phyloP scores from a whole-genome alignment of 345 rosid genomes.

The Syzygium aromaticum region DNA sequence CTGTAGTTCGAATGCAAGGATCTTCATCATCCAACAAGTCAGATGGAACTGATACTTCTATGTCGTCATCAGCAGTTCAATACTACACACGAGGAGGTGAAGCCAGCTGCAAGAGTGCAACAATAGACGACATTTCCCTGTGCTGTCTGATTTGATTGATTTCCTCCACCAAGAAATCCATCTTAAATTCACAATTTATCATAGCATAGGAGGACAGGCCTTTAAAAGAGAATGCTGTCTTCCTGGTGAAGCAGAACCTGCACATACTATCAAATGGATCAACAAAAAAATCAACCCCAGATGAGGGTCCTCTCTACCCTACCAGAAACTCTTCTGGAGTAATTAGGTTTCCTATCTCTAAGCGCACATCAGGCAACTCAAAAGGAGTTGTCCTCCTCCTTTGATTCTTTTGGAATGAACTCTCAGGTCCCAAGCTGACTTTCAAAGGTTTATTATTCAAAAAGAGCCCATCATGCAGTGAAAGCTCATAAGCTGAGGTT shows the following conservation, averaged over 20 bases:
- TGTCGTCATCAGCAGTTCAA: conserved; percentile 80
- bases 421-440: conserved; percentile 69
- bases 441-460: conserved; percentile 36
- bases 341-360: conserved; percentile 63
- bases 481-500: conserved; percentile 36
- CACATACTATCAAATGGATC: conserved; percentile 82
- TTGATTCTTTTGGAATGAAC: conserved; percentile 47
- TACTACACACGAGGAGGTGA: conserved; percentile 72
- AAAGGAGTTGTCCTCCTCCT: conserved; percentile 59
- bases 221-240: conserved; percentile 62
- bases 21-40: conserved; percentile 92
- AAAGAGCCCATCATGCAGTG: conserved; percentile 33
- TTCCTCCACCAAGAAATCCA: conserved; percentile 75
- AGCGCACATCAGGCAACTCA: conserved; percentile 37
- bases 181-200: conserved; percentile 69
- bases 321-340: conserved; percentile 42
- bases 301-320: conserved; percentile 60
- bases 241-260: conserved; percentile 56
- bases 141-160: conserved; percentile 48
- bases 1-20: conserved; percentile 92
- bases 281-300: conserved; percentile 59
- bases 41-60: conserved; percentile 34
- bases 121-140: conserved; percentile 17
- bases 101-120: conserved; percentile 56
- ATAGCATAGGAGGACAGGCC: conserved; percentile 31